A percentile compares a stretch with the other conserved stretches of the same genome.
Evolutionary conservation across 108 stramenopile genomes (phyloP).

Genomic region (Discostella pseudostelligera): DNA sequence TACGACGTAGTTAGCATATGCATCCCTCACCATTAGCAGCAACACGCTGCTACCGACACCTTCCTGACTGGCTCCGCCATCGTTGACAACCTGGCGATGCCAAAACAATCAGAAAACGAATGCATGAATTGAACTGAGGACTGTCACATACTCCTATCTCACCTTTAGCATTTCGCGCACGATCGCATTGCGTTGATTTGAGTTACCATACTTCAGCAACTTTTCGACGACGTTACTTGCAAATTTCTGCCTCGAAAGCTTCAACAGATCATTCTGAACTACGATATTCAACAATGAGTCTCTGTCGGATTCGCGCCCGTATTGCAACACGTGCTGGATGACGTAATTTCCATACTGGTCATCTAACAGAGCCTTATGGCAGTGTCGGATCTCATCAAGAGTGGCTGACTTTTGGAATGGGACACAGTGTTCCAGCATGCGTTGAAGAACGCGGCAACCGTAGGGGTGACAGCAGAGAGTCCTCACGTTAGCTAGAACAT

Average conservation of each 20-base stretch:
- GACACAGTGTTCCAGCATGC: conserved; percentile 94
- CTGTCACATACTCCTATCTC: neutral
- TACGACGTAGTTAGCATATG: conserved; percentile 95
- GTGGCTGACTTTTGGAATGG: conserved; percentile 65
- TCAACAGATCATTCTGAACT: conserved; percentile 77
- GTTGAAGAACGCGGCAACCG: conserved; percentile 95
- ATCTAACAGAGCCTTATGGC: conserved; percentile 70
- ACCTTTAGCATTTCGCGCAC: conserved; percentile 82
- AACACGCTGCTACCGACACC: conserved; percentile 67
- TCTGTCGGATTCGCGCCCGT: conserved; percentile 76
- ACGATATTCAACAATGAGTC: conserved; percentile 76
- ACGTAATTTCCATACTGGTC: conserved; percentile 93
- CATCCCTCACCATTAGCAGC: conserved; percentile 93
- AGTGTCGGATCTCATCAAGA: conserved; percentile 61
- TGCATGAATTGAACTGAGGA: neutral
- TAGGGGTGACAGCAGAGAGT: conserved; percentile 93
- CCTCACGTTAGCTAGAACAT: conserved; percentile 81
- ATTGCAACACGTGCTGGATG: conserved; percentile 90
- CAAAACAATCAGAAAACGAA: conserved; percentile 4
- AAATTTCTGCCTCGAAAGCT: conserved; percentile 95
- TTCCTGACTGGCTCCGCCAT: conserved; percentile 34
- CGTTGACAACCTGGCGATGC: conserved; percentile 50
- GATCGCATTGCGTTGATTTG: conserved; percentile 71
- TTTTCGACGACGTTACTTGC: conserved; percentile 98
- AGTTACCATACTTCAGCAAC: conserved; percentile 90